These are phyloP conservation scores for Lachnellula willkommii DNA, from an alignment of 2,329 filamentous ascomycete species.

Conservation along the genomic window DNA sequence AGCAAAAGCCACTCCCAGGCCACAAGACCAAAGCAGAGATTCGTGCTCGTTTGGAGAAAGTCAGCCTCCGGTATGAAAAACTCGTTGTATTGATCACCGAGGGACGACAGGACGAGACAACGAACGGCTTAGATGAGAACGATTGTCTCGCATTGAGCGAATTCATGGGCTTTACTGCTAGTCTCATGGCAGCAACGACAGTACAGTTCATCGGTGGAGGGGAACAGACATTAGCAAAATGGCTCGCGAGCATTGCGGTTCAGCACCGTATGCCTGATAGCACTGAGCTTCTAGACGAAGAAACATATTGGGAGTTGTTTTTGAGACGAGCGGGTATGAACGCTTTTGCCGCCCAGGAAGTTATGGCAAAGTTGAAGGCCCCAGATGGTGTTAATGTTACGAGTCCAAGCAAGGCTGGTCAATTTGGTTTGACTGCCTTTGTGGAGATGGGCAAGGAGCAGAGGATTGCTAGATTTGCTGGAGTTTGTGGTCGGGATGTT, in stretches of 20 bases:
- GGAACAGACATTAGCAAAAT: slow-evolving; percentile 45
- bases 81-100: slow-evolving; percentile 66
- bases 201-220: slow-evolving; percentile 48
- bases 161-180: slow-evolving; percentile 29
- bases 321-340: slow-evolving; percentile 63
- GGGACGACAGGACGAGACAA: slow-evolving; percentile 39
- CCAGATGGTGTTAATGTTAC: slow-evolving; percentile 21
- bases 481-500: slow-evolving; percentile 47
- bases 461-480: slow-evolving; percentile 45
- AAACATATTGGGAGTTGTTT: slow-evolving; percentile 64
- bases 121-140: slow-evolving; percentile 22
- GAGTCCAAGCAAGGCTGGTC: slow-evolving; percentile 16
- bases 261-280: slow-evolving; percentile 26
- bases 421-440: slow-evolving; percentile 48
- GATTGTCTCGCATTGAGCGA: slow-evolving; percentile 25
- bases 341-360: slow-evolving; percentile 62
- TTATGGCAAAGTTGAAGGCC: slow-evolving; percentile 46
- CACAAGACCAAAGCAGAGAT: slow-evolving; percentile 44
- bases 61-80: slow-evolving; percentile 58
- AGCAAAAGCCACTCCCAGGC: slow-evolving; percentile 66
- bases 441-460: slow-evolving; percentile 49
- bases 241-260: slow-evolving; percentile 49
- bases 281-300: slow-evolving; percentile 43
- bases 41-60: slow-evolving; percentile 47
- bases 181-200: slow-evolving; percentile 36